Base-by-base conservation (phyloP, 148 eudicot species). In the Spergularia marina region DNA sequence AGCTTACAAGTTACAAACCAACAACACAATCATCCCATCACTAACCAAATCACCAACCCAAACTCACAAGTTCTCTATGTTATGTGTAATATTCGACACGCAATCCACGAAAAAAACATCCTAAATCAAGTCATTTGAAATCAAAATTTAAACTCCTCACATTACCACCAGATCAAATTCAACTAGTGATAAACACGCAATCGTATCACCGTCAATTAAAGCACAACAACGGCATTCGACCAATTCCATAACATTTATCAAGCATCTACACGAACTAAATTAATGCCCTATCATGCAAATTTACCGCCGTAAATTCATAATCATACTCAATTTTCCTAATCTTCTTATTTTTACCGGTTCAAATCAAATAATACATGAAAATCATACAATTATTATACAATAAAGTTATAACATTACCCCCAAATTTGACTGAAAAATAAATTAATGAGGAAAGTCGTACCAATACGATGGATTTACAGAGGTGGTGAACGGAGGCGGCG, bases 401-500 rank as follows among this genome's bases (percentile, higher is more conserved):
- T 44, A 44, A 44, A 44, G 49, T 6, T 6, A 44, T 44, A 44
- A 9, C 49, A 44, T 6, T 44, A 16, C 4, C 20, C 56, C 0
- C 55, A 65, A 51, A 53, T 71, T 62, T 7, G 25, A 10, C n/a
- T 18, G 16, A 20, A 10, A 11, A 0, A 57, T 61, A 0, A 2
- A 25, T 30, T 53, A 10, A 44, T 6, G 49, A 9, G 49, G 23
- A 21, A 12, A 21, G n/a, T 30, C n/a, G 36, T 81, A 95, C 98
- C 94, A 96, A 75, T 68, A 96, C 99, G 72, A 96, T 91, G 86
- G 94, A 91, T 73, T 96, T 92, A 87, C 99, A 96, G 82, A 96
- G 97, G 75, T 96, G 98, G 68, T 90, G 79, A 73, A 92, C 59
- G n/a, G 98, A 95, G 23, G 90, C 80, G 41, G 98, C 99, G 4